Conservation (phyloP, 352 stramenopile genomes). For the Phytophthora kernoviae region DNA sequence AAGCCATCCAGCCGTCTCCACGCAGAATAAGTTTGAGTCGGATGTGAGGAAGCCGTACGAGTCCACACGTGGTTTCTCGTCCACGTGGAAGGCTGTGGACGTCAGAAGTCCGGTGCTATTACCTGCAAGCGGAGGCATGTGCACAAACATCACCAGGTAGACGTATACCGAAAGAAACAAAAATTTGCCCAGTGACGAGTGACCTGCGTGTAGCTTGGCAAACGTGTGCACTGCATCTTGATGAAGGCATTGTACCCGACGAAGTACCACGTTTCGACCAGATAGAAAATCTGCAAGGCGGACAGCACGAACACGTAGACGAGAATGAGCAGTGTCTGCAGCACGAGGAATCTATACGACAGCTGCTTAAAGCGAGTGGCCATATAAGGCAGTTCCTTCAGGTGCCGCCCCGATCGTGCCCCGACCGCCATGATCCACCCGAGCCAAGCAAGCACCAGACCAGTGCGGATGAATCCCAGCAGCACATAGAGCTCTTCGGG, state of each 20-base stretch:
- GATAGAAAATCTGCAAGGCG: slow-evolving; percentile 65
- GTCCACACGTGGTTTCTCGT: slow-evolving; percentile 66
- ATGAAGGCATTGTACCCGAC: slow-evolving; percentile 74
- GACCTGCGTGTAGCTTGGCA: slow-evolving; percentile 53
- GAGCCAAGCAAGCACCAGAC: slow-evolving; percentile 71
- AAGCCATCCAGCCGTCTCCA: slow-evolving; percentile 84
- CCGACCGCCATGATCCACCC: slow-evolving; percentile 71
- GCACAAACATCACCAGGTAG: slow-evolving; percentile 85
- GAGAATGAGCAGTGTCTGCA: slow-evolving; percentile 79
- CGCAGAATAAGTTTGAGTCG: slow-evolving; percentile 85
- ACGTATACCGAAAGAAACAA: slow-evolving; percentile 86
- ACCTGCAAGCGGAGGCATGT: slow-evolving; percentile 63
- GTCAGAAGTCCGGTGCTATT: slow-evolving; percentile 53
- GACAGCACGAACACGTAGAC: slow-evolving; percentile 75
- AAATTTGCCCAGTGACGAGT: slow-evolving; percentile 67
- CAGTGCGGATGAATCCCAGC: slow-evolving; percentile 64
- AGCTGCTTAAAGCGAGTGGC: slow-evolving; percentile 85
- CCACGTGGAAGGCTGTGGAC: slow-evolving; percentile 76
- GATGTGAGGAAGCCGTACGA: slow-evolving; percentile 67
- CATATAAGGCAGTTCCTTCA: slow-evolving; percentile 85
- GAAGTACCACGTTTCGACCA: slow-evolving; percentile 68
- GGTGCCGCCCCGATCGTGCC: slow-evolving; percentile 53
- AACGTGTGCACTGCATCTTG: slow-evolving; percentile 76
- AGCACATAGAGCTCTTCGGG: slow-evolving; percentile 65
- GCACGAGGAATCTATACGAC: slow-evolving; percentile 84